Evolutionary conservation across 169 alveolate genomes (phyloP).

Genomic region (Cryptosporidium tyzzeri): DNA sequence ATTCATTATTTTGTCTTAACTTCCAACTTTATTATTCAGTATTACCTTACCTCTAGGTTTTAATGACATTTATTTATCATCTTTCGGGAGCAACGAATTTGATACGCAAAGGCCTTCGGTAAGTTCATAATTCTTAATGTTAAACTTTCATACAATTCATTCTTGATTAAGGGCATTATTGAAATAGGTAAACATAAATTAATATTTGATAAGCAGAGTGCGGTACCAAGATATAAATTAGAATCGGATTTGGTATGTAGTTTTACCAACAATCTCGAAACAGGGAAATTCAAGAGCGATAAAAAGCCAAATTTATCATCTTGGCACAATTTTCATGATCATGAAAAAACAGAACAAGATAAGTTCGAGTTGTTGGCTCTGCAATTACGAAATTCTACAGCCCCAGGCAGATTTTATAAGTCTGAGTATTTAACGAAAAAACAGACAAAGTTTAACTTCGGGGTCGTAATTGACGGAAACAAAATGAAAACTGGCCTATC

Average conservation of each 20-base stretch:
- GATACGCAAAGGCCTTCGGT: conserved; percentile 71
- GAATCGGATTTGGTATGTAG: background rate
- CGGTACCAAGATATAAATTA: background rate
- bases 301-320: background rate
- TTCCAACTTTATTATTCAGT: background rate
- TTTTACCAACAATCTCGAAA: background rate
- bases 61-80: conserved; percentile 34
- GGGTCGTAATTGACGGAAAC: conserved; percentile 28
- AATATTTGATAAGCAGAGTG: background rate
- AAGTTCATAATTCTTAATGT: conserved; percentile 7
- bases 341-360: conserved; percentile 16
- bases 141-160: background rate
- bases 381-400: conserved; percentile 42
- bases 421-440: conserved; percentile 23
- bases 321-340: conserved; percentile 38
- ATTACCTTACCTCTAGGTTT: conserved; percentile 24
- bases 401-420: conserved; percentile 48
- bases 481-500: conserved; percentile 31
- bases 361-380: conserved; percentile 36
- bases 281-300: background rate
- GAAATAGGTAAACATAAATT: conserved; percentile 17
- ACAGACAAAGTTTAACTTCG: conserved; percentile 21
- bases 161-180: conserved; percentile 17
- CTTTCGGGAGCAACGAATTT: conserved; percentile 16
- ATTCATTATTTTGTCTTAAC: background rate